Percentiles rank a stretch among this genome's conserved stretches.
phyloP scores from a whole-genome alignment of 371 early-diverging fungal genomes.

The Mortierella sp. region DNA sequence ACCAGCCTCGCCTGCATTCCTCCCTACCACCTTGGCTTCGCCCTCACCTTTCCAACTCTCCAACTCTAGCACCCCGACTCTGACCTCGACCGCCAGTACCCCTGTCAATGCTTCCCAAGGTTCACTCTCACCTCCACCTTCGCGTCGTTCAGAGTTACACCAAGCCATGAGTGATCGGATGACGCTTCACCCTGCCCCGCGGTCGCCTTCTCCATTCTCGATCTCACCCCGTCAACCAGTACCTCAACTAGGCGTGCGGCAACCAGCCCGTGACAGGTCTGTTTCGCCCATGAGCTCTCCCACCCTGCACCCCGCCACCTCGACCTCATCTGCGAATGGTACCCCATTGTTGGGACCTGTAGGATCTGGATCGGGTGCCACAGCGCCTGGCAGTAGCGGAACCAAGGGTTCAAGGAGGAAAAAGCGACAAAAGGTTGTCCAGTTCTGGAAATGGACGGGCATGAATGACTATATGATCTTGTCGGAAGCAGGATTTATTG shows the following conservation, averaged over 20 bases:
- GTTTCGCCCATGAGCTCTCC: slow-evolving; percentile 26
- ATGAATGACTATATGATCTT: slow-evolving; percentile 90
- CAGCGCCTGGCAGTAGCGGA: slow-evolving; percentile 14
- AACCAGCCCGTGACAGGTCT: too few relatives aligned
- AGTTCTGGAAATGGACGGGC: slow-evolving; percentile 86
- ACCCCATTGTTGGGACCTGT: too few relatives aligned
- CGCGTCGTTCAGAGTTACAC: slow-evolving; percentile 14
- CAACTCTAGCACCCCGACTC: slow-evolving; percentile 21
- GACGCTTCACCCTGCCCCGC: not conserved
- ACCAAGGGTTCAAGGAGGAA: slow-evolving; percentile 12
- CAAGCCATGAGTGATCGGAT: slow-evolving; percentile 44
- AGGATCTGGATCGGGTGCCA: not conserved
- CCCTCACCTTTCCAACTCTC: slow-evolving; percentile 37
- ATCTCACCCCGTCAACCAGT: slow-evolving; percentile 1
- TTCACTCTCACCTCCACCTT: slow-evolving; percentile 23
- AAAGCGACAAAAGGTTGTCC: slow-evolving; percentile 53
- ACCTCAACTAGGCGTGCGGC: too few relatives aligned
- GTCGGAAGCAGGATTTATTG: slow-evolving; percentile 84
- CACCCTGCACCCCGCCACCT: slow-evolving; percentile 2
- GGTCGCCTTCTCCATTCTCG: slow-evolving; percentile 30
- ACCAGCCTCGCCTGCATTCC: slow-evolving; percentile 41
- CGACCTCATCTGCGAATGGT: slow-evolving; percentile 6
- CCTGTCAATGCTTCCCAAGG: not conserved
- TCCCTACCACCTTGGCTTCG: slow-evolving; percentile 31
- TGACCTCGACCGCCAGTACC: not conserved